Evolutionary conservation across 257 asterid genomes (phyloP), one percentile per base, ranked within the genome.

Genomic region (Haberlea rhodopensis): DNA sequence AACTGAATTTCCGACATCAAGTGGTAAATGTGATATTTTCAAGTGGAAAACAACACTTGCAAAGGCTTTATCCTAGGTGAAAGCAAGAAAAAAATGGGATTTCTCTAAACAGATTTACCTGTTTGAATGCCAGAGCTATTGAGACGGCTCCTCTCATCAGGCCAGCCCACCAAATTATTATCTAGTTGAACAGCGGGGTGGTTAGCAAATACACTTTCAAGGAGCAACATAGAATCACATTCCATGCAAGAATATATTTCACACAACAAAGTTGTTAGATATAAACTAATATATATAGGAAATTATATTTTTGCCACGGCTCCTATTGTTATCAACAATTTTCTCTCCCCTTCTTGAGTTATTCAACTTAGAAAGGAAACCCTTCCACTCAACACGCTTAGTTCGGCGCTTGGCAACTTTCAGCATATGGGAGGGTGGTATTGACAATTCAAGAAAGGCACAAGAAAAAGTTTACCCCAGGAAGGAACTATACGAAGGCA

Each of bases 131-230:
- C 79, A 92, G 75, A 24, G 99, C 99, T 18, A 89, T 89, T 73
- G 99, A 92, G 27, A 92, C 99, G 16, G 99, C 99, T 68, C 97
- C 99, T 73, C 99, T 84, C 94, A 89, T 87, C 58, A 92, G 90
- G 32, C 99, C 99, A 22, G 99, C 97, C 99, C 99, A 92, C 95
- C 96, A 89, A 61, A 92, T 76, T 18, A 92, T 70, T 2, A 37
- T 37, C 46, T 37, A 37, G 46, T 37, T 0, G 46, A 10, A 37
- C n/a, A n/a, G 11, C 46, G 5, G 0, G 46, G 11, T 5, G 11
- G 46, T 37, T 11, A 37, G 40, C 13, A 32, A 32, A 13, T 32
- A 8, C 40, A 8, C 13, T 8, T 32, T 32, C 7, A 32, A 7
- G 9, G 40, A 32, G 13, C 3, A 32, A 13, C 2, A 13, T 10